Conservation (phyloP, 176 grass and related monocot species). For the Oryza glumipatula region DNA sequence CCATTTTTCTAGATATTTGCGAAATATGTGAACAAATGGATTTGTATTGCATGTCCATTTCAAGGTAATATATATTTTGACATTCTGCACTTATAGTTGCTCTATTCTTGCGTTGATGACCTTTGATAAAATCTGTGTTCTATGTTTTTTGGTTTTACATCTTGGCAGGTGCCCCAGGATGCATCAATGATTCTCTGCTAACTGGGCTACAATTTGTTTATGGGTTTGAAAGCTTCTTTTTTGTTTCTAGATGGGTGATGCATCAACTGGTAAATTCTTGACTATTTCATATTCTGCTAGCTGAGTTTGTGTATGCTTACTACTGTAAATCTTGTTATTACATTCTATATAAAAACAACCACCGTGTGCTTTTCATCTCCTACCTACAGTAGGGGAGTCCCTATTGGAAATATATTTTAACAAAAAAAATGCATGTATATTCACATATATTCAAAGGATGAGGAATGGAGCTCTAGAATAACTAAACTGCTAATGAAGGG, state of each 20-base stretch:
- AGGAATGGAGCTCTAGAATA: neutral
- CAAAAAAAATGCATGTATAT: neutral
- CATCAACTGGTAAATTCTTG: slow-evolving; percentile 89
- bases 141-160: slow-evolving; percentile 27
- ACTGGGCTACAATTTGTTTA: slow-evolving; percentile 95
- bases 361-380: neutral
- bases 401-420: neutral
- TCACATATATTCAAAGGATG: neutral
- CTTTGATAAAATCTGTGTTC: slow-evolving; percentile 12
- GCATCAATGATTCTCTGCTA: slow-evolving; percentile 93
- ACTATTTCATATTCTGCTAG: slow-evolving; percentile 15
- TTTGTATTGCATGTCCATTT: slow-evolving; percentile 96
- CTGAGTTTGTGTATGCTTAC: neutral
- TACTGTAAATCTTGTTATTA: slow-evolving; percentile 11
- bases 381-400: neutral
- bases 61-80: slow-evolving; percentile 68
- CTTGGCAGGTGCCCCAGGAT: slow-evolving; percentile 88
- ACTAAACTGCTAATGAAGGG: neutral
- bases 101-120: neutral
- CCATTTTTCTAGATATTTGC: slow-evolving; percentile 58
- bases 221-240: slow-evolving; percentile 98
- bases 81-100: neutral
- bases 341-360: neutral
- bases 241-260: slow-evolving; percentile 95
- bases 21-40: slow-evolving; percentile 95